A percentile compares a stretch with the other conserved stretches of the same genome.
These are phyloP conservation scores for Nothophoma quercina DNA, from an alignment of 2,329 filamentous ascomycete genomes.

Conservation along the genomic window DNA sequence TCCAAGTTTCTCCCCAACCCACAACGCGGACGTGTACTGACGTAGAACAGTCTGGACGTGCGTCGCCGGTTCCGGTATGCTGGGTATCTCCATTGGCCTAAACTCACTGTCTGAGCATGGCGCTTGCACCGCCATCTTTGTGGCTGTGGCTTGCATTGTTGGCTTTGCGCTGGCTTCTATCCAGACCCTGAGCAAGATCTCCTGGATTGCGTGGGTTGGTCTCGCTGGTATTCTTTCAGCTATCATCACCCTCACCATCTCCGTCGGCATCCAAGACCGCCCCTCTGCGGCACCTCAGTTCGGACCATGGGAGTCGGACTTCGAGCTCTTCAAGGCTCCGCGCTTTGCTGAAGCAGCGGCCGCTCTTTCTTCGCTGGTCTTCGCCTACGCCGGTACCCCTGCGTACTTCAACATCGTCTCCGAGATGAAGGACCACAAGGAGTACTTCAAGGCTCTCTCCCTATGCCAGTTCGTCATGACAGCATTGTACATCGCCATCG, in stretches of 20 bases:
- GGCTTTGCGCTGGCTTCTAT: slow-evolving; percentile 62
- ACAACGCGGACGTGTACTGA: slow-evolving; percentile 44
- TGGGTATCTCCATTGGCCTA: slow-evolving; percentile 65
- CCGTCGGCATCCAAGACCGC: slow-evolving; percentile 25
- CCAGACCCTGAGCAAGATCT: slow-evolving; percentile 67
- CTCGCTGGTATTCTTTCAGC: slow-evolving; percentile 19
- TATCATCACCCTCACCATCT: slow-evolving; percentile 24
- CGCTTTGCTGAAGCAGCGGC: slow-evolving; percentile 66
- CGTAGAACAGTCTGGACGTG: slow-evolving; percentile 24
- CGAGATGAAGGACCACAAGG: slow-evolving; percentile 66
- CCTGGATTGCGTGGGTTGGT: slow-evolving; percentile 52
- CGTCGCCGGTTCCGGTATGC: slow-evolving; percentile 61
- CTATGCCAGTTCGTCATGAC: slow-evolving; percentile 66
- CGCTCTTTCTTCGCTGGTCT: slow-evolving; percentile 64
- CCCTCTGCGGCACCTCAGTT: slow-evolving; percentile 26
- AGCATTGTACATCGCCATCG: slow-evolving; percentile 64
- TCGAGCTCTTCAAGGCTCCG: slow-evolving; percentile 63
- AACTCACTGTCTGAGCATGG: slow-evolving; percentile 67
- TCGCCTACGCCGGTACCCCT: slow-evolving; percentile 62
- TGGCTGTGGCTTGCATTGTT: slow-evolving; percentile 57
- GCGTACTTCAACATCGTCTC: slow-evolving; percentile 70
- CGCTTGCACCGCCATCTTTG: slow-evolving; percentile 63
- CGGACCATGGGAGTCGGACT: slow-evolving; percentile 46
- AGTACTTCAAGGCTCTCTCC: slow-evolving; percentile 68
- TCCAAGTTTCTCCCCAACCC: slow-evolving; percentile 24